Evolutionary conservation across 2,329 filamentous ascomycete genomes (phyloP).

Genomic region (Aspergillus novofumigatus): DNA sequence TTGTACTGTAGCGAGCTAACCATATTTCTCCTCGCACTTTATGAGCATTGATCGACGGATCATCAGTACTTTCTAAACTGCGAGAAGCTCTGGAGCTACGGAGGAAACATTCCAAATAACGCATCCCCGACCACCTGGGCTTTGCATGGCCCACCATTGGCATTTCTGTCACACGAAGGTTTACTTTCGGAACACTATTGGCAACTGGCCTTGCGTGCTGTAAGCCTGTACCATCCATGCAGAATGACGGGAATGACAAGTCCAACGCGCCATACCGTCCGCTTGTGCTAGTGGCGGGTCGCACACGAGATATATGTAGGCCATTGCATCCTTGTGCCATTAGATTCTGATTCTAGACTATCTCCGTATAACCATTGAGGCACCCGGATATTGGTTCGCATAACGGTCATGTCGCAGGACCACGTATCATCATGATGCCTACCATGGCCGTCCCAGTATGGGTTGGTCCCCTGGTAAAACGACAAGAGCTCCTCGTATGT

Average conservation of each 20-base stretch:
- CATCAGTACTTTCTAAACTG: not conserved
- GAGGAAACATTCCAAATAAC: not conserved
- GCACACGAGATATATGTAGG: conserved; percentile 5
- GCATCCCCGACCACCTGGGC: not conserved
- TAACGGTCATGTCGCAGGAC: not conserved
- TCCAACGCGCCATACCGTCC: conserved; percentile 16
- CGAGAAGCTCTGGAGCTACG: not conserved
- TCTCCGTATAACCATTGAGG: not conserved
- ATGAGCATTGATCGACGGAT: not conserved
- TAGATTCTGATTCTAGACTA: not conserved
- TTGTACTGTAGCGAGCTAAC: not conserved
- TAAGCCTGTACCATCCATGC: not conserved
- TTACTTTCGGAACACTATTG: not conserved
- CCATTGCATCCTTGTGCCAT: not conserved
- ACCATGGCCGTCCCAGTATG: not conserved
- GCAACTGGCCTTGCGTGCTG: not conserved
- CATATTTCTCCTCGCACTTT: not conserved
- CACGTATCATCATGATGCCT: not conserved
- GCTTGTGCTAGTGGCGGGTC: conserved; percentile 6
- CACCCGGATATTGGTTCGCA: not conserved
- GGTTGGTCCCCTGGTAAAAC: not conserved
- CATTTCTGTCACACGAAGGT: not conserved
- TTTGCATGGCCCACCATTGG: not conserved
- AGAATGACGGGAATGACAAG: conserved; percentile 30
- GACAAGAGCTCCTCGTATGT: conserved; percentile 5